These are phyloP conservation scores for Phytophthora syringae DNA, from an alignment of 352 stramenopile species.

Conservation along the genomic window DNA sequence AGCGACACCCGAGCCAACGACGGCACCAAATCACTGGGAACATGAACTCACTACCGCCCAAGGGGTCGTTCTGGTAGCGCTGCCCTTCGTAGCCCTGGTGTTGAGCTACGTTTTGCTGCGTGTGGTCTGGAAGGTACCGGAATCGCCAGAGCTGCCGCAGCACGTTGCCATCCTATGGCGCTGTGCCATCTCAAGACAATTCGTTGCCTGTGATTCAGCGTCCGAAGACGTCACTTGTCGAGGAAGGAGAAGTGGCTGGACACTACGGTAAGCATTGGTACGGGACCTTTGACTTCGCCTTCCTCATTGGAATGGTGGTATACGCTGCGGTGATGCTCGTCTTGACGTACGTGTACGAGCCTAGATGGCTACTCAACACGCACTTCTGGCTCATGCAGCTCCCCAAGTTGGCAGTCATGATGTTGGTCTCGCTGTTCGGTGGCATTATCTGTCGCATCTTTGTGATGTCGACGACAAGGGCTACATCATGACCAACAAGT, in stretches of 20 bases:
- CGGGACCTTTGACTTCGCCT: constrained; percentile 67
- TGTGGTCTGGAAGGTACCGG: constrained; percentile 64
- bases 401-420: constrained; percentile 80
- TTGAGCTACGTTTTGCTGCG: constrained; percentile 73
- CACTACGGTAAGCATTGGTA: constrained; percentile 62
- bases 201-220: too few relatives aligned
- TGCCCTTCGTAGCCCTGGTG: constrained; percentile 55
- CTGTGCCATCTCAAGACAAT: constrained; percentile 29
- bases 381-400: constrained; percentile 73
- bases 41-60: constrained; percentile 48
- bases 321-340: constrained; percentile 59
- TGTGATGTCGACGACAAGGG: constrained; percentile 82
- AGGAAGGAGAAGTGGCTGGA: constrained; percentile 69
- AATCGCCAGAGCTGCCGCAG: constrained; percentile 38
- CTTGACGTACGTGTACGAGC: constrained; percentile 69
- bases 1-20: constrained; percentile 20
- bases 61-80: constrained; percentile 42
- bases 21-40: constrained; percentile 39
- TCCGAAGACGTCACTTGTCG: constrained; percentile 68
- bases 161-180: constrained; percentile 54
- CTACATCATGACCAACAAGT: constrained; percentile 89
- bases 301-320: constrained; percentile 61
- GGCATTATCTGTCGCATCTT: constrained; percentile 82
- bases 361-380: constrained; percentile 50
- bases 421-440: constrained; percentile 70